Evolutionary conservation across 2,329 filamentous ascomycete genomes (phyloP), one percentile per base, ranked within the genome.

Genomic region (Claviceps africana): DNA sequence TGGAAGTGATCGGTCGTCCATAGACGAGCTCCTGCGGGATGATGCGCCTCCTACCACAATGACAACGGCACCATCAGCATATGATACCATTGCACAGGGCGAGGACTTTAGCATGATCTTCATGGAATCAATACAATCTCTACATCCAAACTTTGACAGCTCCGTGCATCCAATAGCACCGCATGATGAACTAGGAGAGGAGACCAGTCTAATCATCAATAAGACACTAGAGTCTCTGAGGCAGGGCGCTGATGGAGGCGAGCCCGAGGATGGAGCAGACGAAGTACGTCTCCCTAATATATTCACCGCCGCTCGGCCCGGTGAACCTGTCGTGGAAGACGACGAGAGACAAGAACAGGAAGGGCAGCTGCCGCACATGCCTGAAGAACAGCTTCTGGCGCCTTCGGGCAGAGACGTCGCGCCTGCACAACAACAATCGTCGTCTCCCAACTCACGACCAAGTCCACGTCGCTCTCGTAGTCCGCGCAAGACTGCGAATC

Each of bases 61-160:
- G 52, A 57, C 57, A 40, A 52, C 30, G 52, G 58, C 49, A 48
- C 61, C 56, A n/a, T 52, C 49, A 42, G 55, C 51, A 45, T 66
- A 69, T 33, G 67, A 76, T 48, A 75, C 69, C 0, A 68, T 75
- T 47, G 68, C 69, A 4, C 69, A 75, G n/a, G 71, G 67, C 17
- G 77, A 80, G 54, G 74, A 75, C 40, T 79, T 80, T 55, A 80
- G 76, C 60, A 79, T 79, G 75, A 80, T 80, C 52, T 75, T 76
- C 33, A 70, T 78, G 54, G 71, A 77, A 46, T 77, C 75, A 2
- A 65, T 81, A 19, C 74, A 73, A 2, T 77, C 75, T 0, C 66
- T 79, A 51, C 72, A 72, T 37, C 69, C 65, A 1, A 69, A 68
- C 37, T 64, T 70, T 52, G 62, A 62, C 43, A 64, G 61, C 53